Percentiles rank a stretch among this genome's conserved stretches.
These are phyloP conservation scores for Acanthamoeba rhysodes DNA, from an alignment of 208 protist species.

Conservation along the genomic window DNA sequence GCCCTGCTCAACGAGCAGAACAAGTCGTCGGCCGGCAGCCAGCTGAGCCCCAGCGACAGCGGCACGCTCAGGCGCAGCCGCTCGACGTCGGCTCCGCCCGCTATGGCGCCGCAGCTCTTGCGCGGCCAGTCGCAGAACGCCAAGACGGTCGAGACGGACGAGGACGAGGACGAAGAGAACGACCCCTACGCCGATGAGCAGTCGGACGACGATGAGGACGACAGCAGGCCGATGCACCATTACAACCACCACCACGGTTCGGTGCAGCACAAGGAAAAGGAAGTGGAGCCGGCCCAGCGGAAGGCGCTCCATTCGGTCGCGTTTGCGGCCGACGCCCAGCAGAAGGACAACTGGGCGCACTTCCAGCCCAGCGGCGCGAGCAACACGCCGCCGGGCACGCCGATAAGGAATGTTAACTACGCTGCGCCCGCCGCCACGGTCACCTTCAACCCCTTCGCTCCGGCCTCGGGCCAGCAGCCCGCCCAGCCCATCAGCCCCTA, in stretches of 20 bases:
- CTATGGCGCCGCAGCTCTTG: background rate
- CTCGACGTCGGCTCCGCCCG: slow-evolving; percentile 27
- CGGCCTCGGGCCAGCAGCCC: background rate
- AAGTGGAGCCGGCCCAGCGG: background rate
- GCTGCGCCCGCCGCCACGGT: background rate
- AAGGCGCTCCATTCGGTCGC: background rate
- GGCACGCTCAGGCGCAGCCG: background rate
- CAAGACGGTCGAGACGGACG: background rate
- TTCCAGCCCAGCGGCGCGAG: background rate
- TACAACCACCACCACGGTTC: background rate
- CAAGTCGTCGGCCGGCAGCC: background rate
- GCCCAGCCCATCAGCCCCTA: slow-evolving; percentile 32
- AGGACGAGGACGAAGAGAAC: slow-evolving; percentile 32
- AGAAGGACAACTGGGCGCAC: background rate
- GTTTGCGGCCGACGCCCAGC: background rate
- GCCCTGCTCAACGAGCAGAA: background rate
- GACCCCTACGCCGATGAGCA: slow-evolving; percentile 23
- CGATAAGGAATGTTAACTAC: background rate
- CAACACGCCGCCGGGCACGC: background rate
- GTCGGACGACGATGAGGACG: background rate
- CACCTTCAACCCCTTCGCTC: slow-evolving; percentile 42
- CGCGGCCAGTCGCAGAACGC: background rate
- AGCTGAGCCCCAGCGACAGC: background rate
- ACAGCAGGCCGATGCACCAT: background rate
- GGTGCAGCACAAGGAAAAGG: slow-evolving; percentile 9